Percentiles rank a stretch among this genome's conserved stretches.
phyloP scores from a whole-genome alignment of 805 yeast species.

The Naumovozyma castellii region DNA sequence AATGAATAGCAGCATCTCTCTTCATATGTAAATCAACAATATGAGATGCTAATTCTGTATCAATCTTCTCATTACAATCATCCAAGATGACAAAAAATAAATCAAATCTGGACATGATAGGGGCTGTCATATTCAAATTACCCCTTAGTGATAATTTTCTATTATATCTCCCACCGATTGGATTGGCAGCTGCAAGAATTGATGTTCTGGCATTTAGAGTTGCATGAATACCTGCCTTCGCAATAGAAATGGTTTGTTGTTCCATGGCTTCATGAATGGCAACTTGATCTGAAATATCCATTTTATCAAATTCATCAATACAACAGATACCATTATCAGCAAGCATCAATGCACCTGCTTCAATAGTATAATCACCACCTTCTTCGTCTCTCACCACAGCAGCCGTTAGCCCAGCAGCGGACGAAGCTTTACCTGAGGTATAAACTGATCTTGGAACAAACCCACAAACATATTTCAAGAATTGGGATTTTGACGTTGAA shows the following conservation, averaged over 20 bases:
- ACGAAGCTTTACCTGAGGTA: slow-evolving; percentile 95
- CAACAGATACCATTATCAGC: slow-evolving; percentile 98
- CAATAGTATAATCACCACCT: slow-evolving; percentile 92
- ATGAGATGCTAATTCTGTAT: slow-evolving; percentile 82
- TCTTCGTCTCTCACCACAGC: slow-evolving; percentile 97
- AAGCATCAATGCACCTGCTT: slow-evolving; percentile 96
- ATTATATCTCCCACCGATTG: slow-evolving; percentile 93
- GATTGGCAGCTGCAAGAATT: slow-evolving; percentile 97
- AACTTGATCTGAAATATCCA: slow-evolving; percentile 92
- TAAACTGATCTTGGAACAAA: slow-evolving; percentile 92
- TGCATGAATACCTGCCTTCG: slow-evolving; percentile 98
- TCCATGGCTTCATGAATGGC: slow-evolving; percentile 99
- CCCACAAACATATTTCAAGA: slow-evolving; percentile 82
- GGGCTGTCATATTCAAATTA: slow-evolving; percentile 92
- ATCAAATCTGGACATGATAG: slow-evolving; percentile 97
- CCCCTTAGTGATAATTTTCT: slow-evolving; percentile 74
- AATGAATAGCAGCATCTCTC: slow-evolving; percentile 79
- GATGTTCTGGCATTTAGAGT: slow-evolving; percentile 95
- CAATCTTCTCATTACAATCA: slow-evolving; percentile 86
- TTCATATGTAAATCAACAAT: slow-evolving; percentile 88
- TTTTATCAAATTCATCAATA: slow-evolving; percentile 96
- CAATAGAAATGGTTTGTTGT: slow-evolving; percentile 96
- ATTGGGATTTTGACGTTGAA: slow-evolving; percentile 93
- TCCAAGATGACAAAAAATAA: slow-evolving; percentile 88
- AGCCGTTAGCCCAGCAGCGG: slow-evolving; percentile 98